Evolutionary conservation across 495 filamentous ascomycete species (phyloP).

Genomic region (Trichocladium uniseriatum): DNA sequence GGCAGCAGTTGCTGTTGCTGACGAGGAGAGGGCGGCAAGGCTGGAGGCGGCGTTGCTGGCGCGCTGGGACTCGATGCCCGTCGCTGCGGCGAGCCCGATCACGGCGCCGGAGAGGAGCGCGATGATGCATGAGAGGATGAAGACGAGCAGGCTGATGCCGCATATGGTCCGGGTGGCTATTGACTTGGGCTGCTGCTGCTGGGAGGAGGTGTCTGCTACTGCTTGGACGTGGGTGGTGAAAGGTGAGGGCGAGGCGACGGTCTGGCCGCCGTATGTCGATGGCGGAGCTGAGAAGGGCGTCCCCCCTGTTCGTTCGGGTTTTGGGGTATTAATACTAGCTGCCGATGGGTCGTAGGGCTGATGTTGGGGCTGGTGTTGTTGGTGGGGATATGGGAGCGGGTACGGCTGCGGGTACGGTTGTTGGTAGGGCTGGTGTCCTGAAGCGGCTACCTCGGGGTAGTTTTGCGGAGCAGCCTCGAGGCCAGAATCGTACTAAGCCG

Average conservation of each 20-base stretch:
- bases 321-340: neutral
- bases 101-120: slow-evolving; percentile 32
- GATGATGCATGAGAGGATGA: slow-evolving; percentile 34
- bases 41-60: slow-evolving; percentile 29
- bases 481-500: slow-evolving; percentile 28
- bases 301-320: neutral
- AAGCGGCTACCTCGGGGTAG: slow-evolving; percentile 31
- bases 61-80: slow-evolving; percentile 32
- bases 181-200: neutral
- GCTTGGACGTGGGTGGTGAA: slow-evolving; percentile 1
- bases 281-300: neutral
- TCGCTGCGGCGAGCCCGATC: slow-evolving; percentile 36
- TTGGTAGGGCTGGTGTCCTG: neutral
- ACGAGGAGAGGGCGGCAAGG: slow-evolving; percentile 12
- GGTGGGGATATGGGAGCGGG: neutral
- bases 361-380: neutral
- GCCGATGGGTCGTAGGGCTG: neutral
- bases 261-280: slow-evolving; percentile 9
- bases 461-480: slow-evolving; percentile 31
- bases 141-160: slow-evolving; percentile 31
- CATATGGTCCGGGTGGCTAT: slow-evolving; percentile 18
- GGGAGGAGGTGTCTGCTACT: neutral
- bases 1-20: slow-evolving; percentile 18
- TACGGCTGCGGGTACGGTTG: neutral
- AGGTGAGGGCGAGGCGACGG: slow-evolving; percentile 6